Conservation (phyloP, 2,329 filamentous ascomycete species). For the Fusarium protoensiforme region DNA sequence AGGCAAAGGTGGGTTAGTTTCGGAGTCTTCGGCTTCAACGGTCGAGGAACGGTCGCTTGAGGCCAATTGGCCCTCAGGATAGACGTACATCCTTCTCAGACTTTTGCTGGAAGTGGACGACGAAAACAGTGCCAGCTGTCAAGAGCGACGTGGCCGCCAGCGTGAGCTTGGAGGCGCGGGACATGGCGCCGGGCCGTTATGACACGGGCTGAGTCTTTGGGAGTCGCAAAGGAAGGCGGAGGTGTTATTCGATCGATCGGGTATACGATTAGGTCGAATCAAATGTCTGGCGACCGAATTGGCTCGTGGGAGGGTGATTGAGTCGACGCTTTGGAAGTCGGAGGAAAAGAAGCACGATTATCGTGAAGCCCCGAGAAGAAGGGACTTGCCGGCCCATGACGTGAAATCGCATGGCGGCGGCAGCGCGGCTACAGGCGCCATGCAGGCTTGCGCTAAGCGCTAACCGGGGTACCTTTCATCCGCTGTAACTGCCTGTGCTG, state of each 20-base stretch:
- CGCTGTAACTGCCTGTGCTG: conserved; percentile 3
- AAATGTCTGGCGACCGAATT: background rate
- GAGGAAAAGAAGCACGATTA: background rate
- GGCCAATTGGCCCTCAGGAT: background rate
- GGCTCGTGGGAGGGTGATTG: background rate
- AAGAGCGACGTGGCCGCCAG: conserved; percentile 81
- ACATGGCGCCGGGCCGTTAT: conserved; percentile 69
- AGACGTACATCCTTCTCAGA: conserved; percentile 80
- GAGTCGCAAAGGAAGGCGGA: background rate
- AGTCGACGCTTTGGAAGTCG: background rate
- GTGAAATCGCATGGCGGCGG: conserved; percentile 28
- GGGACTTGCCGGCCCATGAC: conserved; percentile 25
- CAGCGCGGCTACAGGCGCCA: conserved; percentile 20
- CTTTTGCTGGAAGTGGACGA: conserved; percentile 91
- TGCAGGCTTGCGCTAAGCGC: conserved; percentile 26
- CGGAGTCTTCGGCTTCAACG: background rate
- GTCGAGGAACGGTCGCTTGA: background rate
- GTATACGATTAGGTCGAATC: rapidly evolving
- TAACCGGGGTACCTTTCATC: background rate
- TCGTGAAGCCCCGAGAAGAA: conserved; percentile 21
- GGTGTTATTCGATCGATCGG: background rate
- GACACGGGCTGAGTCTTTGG: background rate
- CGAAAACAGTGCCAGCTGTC: conserved; percentile 79
- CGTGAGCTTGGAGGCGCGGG: conserved; percentile 87
- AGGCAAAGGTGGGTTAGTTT: conserved; percentile 18